phyloP scores from a whole-genome alignment of 75 land plant species.

The Pseudotsuga menziesii region DNA sequence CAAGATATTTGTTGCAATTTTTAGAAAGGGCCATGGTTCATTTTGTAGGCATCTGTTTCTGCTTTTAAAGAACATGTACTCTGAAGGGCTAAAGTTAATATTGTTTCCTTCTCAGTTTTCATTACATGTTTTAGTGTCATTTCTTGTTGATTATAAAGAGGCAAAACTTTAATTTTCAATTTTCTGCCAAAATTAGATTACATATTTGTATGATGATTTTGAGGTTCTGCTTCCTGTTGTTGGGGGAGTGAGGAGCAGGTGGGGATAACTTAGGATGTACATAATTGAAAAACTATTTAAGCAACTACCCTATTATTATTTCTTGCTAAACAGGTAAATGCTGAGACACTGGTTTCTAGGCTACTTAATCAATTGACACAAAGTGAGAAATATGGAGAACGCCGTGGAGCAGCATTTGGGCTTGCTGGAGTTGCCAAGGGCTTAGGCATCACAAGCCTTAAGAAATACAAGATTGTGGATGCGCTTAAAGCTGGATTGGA shows the following conservation, averaged over 20 bases:
- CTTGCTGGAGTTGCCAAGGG: constrained; percentile 97
- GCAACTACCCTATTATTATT: neutral
- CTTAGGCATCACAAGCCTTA: constrained; percentile 71
- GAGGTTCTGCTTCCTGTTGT: neutral
- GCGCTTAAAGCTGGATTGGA: constrained; percentile 58
- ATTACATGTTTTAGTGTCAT: no score
- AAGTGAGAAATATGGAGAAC: constrained; percentile 94
- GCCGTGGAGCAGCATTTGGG: constrained; percentile 99
- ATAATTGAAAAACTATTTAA: neutral
- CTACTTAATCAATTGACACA: constrained; percentile 68
- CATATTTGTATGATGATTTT: neutral
- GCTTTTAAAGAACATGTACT: no score
- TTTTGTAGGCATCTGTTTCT: neutral
- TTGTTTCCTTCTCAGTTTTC: no score
- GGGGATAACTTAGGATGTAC: neutral
- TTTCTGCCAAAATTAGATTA: neutral
- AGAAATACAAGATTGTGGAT: constrained; percentile 64
- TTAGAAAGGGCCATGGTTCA: neutral
- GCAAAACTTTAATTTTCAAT: no score
- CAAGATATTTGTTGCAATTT: no score
- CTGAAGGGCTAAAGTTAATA: no score
- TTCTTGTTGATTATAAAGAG: no score
- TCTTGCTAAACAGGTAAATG: constrained; percentile 60
- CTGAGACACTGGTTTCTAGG: constrained; percentile 49
- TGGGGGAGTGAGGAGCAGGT: neutral